These are phyloP conservation scores for Metarhizium brunneum DNA, from an alignment of 2,329 filamentous ascomycete genomes.

Conservation along the genomic window DNA sequence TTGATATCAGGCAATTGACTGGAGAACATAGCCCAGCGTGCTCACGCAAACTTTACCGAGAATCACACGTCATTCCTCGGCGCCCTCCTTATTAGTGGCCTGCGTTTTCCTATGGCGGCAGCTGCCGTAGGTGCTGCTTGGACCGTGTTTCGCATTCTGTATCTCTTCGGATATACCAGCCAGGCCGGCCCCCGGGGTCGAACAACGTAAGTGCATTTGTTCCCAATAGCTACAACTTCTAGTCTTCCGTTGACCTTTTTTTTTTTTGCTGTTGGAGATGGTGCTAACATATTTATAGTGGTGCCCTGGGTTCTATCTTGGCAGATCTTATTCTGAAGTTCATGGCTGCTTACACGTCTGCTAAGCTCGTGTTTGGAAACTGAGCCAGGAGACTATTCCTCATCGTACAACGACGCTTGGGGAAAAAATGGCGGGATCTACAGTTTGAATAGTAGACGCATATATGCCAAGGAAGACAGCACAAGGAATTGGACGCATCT, in stretches of 20 bases:
- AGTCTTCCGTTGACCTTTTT: not conserved
- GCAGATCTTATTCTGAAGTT: slow-evolving; percentile 29
- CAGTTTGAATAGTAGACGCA: not conserved
- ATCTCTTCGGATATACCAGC: slow-evolving; percentile 45
- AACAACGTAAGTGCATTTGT: slow-evolving; percentile 19
- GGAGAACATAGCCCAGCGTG: slow-evolving; percentile 40
- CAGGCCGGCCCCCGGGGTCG: slow-evolving; percentile 36
- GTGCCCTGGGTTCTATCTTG: slow-evolving; percentile 24
- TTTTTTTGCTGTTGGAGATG: not conserved
- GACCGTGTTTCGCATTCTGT: slow-evolving; percentile 42
- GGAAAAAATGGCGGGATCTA: not conserved
- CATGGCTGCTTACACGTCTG: slow-evolving; percentile 33
- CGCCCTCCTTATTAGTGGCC: slow-evolving; percentile 45
- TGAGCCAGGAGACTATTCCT: slow-evolving; percentile 1
- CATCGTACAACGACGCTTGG: not conserved
- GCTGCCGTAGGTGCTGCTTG: slow-evolving; percentile 42
- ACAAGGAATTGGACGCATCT: not conserved
- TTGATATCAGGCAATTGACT: not conserved
- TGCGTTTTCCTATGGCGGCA: slow-evolving; percentile 41
- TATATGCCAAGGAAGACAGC: not conserved
- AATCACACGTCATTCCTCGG: slow-evolving; percentile 45
- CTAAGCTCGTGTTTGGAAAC: slow-evolving; percentile 26
- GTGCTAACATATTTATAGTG: slow-evolving; percentile 16
- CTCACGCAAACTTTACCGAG: slow-evolving; percentile 56
- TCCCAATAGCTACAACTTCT: not conserved